Evolutionary conservation across 163 green algal genomes (phyloP).

Genomic region (Chloromonas sp.): DNA sequence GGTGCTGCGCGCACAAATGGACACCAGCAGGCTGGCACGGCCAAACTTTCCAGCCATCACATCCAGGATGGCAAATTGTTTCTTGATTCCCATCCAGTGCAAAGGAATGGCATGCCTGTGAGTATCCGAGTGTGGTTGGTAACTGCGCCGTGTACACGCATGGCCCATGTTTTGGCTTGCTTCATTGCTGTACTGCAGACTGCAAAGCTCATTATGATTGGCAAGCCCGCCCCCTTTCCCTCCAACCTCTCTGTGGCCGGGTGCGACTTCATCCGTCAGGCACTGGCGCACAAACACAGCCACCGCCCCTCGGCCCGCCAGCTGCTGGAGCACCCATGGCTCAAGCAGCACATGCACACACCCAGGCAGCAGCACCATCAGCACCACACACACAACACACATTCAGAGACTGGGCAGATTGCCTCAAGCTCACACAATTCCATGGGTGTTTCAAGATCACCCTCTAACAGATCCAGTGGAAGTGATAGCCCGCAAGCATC

Average conservation of each 20-base stretch:
- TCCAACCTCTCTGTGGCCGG: conserved; percentile 37
- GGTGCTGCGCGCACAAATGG: no score
- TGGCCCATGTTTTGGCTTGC: no score
- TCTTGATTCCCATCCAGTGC: no score
- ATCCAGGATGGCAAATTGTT: no score
- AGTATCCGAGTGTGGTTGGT: no score
- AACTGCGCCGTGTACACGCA: no score
- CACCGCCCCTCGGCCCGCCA: conserved; percentile 41
- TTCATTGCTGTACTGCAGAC: conserved; percentile 18
- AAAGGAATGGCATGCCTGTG: no score
- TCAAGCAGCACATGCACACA: background rate
- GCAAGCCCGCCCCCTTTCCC: conserved; percentile 45
- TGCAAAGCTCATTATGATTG: conserved; percentile 53
- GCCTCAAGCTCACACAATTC: background rate
- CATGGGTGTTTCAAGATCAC: background rate
- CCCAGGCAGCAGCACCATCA: background rate
- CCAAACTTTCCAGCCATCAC: no score
- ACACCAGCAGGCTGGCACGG: no score
- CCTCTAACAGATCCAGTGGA: background rate
- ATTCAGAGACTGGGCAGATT: background rate
- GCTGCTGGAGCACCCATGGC: conserved; percentile 61
- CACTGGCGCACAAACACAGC: conserved; percentile 48
- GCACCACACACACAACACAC: background rate
- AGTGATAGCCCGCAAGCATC: background rate
- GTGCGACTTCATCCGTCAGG: conserved; percentile 50